Percentiles rank a stretch among this genome's conserved stretches.
phyloP scores from a whole-genome alignment of 2,329 filamentous ascomycete genomes.

The Dactylonectria macrodidyma region DNA sequence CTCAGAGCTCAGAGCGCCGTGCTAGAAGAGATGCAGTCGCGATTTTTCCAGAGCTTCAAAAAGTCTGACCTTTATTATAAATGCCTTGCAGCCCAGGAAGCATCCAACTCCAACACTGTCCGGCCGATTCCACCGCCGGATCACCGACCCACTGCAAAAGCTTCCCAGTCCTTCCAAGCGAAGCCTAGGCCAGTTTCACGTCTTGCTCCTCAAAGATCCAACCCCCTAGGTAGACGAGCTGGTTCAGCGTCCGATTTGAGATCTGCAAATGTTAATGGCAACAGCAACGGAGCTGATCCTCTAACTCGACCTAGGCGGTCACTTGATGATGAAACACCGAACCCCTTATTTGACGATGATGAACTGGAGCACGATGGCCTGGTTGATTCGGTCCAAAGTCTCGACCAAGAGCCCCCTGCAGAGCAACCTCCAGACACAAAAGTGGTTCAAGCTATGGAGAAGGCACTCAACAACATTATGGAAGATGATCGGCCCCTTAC shows the following conservation, averaged over 20 bases:
- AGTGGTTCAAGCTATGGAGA: conserved; percentile 93
- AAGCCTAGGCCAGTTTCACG: conserved; percentile 63
- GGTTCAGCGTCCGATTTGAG: conserved; percentile 66
- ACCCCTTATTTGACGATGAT: conserved; percentile 85
- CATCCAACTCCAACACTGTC: conserved; percentile 57
- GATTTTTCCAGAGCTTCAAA: conserved; percentile 88
- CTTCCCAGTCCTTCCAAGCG: conserved; percentile 57
- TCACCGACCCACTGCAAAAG: conserved; percentile 44
- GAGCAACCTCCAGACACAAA: conserved; percentile 78
- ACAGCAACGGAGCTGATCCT: conserved; percentile 52
- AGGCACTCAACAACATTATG: conserved; percentile 92
- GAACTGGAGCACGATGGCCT: conserved; percentile 80
- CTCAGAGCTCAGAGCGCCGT: conserved; percentile 86
- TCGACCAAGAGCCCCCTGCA: conserved; percentile 76
- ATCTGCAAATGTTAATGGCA: conserved; percentile 55
- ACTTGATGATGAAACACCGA: conserved; percentile 72
- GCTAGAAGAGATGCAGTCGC: conserved; percentile 86
- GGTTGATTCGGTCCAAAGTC: conserved; percentile 80
- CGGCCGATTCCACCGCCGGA: conserved; percentile 41
- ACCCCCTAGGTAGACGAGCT: conserved; percentile 57
- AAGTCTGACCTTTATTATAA: conserved; percentile 97
- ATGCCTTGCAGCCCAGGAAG: conserved; percentile 90
- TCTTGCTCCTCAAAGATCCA: conserved; percentile 55
- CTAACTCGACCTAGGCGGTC: conserved; percentile 72
- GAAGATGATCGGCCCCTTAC: conserved; percentile 79